Conservation (phyloP, 2,329 filamentous ascomycete genomes). For the Cryphonectria parasitica region DNA sequence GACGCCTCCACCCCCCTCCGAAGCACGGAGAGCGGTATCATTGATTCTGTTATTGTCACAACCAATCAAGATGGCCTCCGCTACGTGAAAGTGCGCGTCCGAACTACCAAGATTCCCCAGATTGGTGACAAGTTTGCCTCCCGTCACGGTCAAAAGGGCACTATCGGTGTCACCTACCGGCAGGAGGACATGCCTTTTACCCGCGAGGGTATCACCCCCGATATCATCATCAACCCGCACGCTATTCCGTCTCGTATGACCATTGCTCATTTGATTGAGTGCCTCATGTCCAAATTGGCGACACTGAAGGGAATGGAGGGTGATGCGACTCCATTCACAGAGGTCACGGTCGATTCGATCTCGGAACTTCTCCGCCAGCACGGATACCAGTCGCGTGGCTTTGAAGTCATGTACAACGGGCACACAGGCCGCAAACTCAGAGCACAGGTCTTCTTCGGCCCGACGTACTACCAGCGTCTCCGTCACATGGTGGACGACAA, state of each 20-base stretch:
- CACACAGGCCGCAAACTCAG: constrained; percentile 94
- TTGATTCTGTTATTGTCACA: constrained; percentile 90
- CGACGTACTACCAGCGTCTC: constrained; percentile 97
- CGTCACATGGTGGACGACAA: constrained; percentile 99
- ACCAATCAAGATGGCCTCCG: constrained; percentile 93
- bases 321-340: constrained; percentile 96
- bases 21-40: constrained; percentile 95
- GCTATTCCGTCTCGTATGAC: constrained; percentile 99
- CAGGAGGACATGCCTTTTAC: constrained; percentile 99
- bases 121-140: constrained; percentile 99
- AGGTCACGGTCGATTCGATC: constrained; percentile 93
- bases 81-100: constrained; percentile 96
- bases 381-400: constrained; percentile 95
- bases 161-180: constrained; percentile 96
- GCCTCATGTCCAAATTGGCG: constrained; percentile 93
- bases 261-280: constrained; percentile 99
- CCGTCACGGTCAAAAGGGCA: constrained; percentile 98
- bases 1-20: constrained; percentile 94
- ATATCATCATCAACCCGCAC: constrained; percentile 98
- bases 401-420: constrained; percentile 98
- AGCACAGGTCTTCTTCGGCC: constrained; percentile 94
- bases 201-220: constrained; percentile 85
- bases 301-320: constrained; percentile 93
- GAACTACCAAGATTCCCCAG: constrained; percentile 97
- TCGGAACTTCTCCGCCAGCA: constrained; percentile 84